A percentile compares a stretch with the other conserved stretches of the same genome.
Conservation (phyloP, 2,329 filamentous ascomycete genomes). For the Bipolaris oryzae region DNA sequence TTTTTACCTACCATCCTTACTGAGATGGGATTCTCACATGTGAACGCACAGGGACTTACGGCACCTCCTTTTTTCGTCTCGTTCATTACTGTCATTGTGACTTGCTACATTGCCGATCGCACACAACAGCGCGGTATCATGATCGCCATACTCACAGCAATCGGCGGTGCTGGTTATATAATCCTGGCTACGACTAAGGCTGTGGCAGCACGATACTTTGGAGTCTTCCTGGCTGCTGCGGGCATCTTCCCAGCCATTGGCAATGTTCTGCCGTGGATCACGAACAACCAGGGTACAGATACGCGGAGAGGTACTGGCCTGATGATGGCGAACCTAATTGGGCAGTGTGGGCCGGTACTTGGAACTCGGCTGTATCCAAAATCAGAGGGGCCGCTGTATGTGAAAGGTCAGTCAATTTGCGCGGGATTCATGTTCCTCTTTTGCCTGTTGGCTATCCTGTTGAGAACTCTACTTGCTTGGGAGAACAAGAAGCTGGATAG, state of each 20-base stretch:
- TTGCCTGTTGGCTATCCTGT: slow-evolving; percentile 34
- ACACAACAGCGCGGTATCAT: slow-evolving; percentile 67
- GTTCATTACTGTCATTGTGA: slow-evolving; percentile 66
- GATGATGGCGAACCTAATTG: slow-evolving; percentile 70
- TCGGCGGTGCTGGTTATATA: slow-evolving; percentile 68
- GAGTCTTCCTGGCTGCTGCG: slow-evolving; percentile 61
- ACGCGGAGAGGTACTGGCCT: slow-evolving; percentile 70
- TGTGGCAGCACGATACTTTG: slow-evolving; percentile 58
- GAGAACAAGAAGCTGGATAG: slow-evolving; percentile 47
- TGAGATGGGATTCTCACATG: slow-evolving; percentile 69
- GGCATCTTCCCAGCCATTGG: slow-evolving; percentile 72
- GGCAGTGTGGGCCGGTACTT: slow-evolving; percentile 55
- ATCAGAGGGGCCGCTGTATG: slow-evolving; percentile 40
- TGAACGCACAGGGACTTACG: slow-evolving; percentile 73
- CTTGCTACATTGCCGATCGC: slow-evolving; percentile 69
- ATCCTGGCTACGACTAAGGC: slow-evolving; percentile 64
- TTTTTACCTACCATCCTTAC: slow-evolving; percentile 53
- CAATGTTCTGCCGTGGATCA: slow-evolving; percentile 72
- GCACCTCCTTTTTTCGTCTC: slow-evolving; percentile 73
- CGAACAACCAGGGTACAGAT: slow-evolving; percentile 72
- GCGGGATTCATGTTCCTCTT: slow-evolving; percentile 49
- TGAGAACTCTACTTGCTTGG: slow-evolving; percentile 43
- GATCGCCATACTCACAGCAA: slow-evolving; percentile 61
- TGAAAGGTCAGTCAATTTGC: slow-evolving; percentile 46
- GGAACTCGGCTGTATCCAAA: slow-evolving; percentile 46